Evolutionary conservation across 78 protist species (phyloP), one percentile per base, ranked within the genome.

Genomic region (Carpediemonas membranifera): DNA sequence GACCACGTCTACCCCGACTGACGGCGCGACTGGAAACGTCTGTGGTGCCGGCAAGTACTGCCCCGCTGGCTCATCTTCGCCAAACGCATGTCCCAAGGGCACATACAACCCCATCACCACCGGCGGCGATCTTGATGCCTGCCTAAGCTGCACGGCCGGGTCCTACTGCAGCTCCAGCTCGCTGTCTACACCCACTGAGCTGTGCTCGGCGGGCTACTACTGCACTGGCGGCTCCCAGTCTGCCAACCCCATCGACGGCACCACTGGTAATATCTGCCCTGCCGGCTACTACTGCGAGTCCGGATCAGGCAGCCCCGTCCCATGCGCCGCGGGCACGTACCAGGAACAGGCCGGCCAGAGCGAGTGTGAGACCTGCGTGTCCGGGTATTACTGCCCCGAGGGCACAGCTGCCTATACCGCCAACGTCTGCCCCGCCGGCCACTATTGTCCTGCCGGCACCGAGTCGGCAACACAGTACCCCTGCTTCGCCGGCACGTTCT

Each of bases 361-460:
- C 7, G 24, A 7, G 7, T 50, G 55, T 27, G 53, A 35, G 60
- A 55, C 47, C 47, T 41, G 47, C 9, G 21, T 9, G 21, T 5
- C 47, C 9, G 47, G 47, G 9, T 41, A 11, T 7, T 28, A 41
- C 68, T 78, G 83, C 34, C 68, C 77, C 3, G 41, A 1, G 34
- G 82, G 76, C n/a, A n/a, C n/a, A 1, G n/a, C 1, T 2, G 59
- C 11, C 43, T n/a, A n/a, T n/a, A n/a, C n/a, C n/a, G n/a, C n/a
- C n/a, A n/a, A n/a, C 53, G n/a, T n/a, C n/a, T 70, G 75, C 59
- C 19, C 16, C 9, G 3, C 58, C 18, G 74, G 67, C 51, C 50
- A 61, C 21, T 65, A 67, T 58, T 76, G 81, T 34, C 65, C 81
- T 2, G 59, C 36, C 0, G 81, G 81, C 15, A 71, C 68, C 18